These are phyloP conservation scores for Castanopsis chinensis DNA, from an alignment of 306 rosid genomes.

Conservation along the genomic window DNA sequence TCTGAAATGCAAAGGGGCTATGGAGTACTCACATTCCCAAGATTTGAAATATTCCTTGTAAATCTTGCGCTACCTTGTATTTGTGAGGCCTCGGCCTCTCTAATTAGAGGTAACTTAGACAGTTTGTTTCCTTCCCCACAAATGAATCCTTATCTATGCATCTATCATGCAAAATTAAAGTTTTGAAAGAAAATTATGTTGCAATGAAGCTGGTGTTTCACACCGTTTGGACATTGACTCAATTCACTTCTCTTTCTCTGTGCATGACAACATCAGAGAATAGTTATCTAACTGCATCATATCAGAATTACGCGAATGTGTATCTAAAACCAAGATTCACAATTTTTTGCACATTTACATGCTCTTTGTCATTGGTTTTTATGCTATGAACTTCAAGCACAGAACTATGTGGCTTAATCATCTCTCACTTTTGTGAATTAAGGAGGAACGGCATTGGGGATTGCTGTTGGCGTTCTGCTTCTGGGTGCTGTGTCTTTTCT, in stretches of 20 bases:
- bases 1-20: conserved; percentile 46
- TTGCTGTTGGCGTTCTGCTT: conserved; percentile 61
- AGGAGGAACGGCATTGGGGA: conserved; percentile 54
- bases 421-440: conserved; percentile 17
- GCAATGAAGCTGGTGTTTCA: neutral
- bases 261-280: neutral
- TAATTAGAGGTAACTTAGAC: conserved; percentile 54
- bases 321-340: neutral
- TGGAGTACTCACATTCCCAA: conserved; percentile 81
- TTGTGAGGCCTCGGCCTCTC: conserved; percentile 63
- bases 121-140: neutral
- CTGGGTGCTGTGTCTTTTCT: conserved; percentile 37
- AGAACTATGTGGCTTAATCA: neutral
- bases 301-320: neutral
- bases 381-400: neutral
- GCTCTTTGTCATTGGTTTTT: neutral
- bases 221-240: neutral
- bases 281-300: neutral
- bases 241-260: neutral
- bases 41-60: conserved; percentile 80
- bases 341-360: neutral
- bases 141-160: neutral
- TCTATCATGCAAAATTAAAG: neutral
- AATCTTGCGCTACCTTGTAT: conserved; percentile 71
- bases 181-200: neutral